A percentile compares a stretch with the other conserved stretches of the same genome.
These are phyloP conservation scores for Bondarzewia mesenterica DNA, from an alignment of 1,284 basidiomycete genomes.

Conservation along the genomic window DNA sequence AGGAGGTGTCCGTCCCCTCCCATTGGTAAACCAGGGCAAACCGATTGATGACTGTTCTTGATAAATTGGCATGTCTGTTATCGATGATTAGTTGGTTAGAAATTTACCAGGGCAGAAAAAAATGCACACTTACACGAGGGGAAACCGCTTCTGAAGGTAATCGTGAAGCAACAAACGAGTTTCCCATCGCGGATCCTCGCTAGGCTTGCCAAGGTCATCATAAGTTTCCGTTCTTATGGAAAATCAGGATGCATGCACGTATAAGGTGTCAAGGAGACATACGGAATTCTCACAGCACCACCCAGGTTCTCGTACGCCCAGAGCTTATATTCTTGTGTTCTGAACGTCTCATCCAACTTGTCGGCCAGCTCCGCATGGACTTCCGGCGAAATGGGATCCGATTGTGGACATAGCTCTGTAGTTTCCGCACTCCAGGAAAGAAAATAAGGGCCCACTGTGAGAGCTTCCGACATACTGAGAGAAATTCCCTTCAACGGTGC, in stretches of 20 bases:
- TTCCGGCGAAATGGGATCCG: slow-evolving; percentile 19
- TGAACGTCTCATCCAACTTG: slow-evolving; percentile 26
- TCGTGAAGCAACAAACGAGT: slow-evolving; percentile 15
- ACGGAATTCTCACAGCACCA: slow-evolving; percentile 38
- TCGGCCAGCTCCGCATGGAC: slow-evolving; percentile 22
- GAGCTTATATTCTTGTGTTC: slow-evolving; percentile 26
- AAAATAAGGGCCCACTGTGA: not conserved
- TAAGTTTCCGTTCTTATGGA: slow-evolving; percentile 5
- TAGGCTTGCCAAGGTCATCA: slow-evolving; percentile 14
- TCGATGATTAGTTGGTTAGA: not conserved
- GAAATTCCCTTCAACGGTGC: not conserved
- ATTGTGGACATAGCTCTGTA: slow-evolving; percentile 19
- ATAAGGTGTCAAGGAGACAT: slow-evolving; percentile 11
- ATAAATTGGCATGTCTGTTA: slow-evolving; percentile 40
- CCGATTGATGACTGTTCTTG: slow-evolving; percentile 51
- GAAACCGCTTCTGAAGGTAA: slow-evolving; percentile 15
- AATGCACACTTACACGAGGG: slow-evolving; percentile 11
- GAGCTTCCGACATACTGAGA: not conserved
- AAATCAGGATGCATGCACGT: not conserved
- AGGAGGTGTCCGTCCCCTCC: slow-evolving; percentile 42
- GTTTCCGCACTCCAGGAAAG: too few relatives aligned
- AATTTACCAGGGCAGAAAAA: not conserved
- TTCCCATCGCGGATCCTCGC: slow-evolving; percentile 17
- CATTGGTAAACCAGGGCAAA: slow-evolving; percentile 64
- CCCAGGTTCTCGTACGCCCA: slow-evolving; percentile 33